Percentiles rank a stretch among this genome's conserved stretches.
phyloP scores from a whole-genome alignment of 2,329 filamentous ascomycete genomes.

The Diaporthe caulivora region DNA sequence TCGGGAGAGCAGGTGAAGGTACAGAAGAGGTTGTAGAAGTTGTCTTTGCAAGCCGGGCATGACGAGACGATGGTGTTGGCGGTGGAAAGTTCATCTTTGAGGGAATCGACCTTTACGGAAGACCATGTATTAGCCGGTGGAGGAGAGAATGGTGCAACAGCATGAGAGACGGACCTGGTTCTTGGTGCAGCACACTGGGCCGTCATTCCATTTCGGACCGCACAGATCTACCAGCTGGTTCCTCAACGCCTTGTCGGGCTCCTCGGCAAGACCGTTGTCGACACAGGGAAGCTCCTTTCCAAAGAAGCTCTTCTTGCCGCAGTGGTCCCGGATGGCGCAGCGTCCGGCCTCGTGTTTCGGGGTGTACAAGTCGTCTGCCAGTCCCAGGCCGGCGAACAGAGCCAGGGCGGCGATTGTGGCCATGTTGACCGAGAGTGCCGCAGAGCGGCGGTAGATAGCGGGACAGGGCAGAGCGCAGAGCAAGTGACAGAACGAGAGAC shows the following conservation, averaged over 20 bases:
- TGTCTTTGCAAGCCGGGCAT: conserved; percentile 96
- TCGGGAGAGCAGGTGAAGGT: conserved; percentile 98
- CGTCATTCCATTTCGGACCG: conserved; percentile 86
- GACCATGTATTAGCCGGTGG: not conserved
- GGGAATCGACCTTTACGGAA: conserved; percentile 73
- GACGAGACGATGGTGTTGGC: conserved; percentile 91
- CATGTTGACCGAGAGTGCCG: conserved; percentile 47
- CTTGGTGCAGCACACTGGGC: conserved; percentile 85
- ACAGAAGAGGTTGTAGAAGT: conserved; percentile 99
- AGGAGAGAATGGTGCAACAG: not conserved
- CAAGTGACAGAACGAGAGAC: not conserved
- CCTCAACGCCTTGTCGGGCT: conserved; percentile 78
- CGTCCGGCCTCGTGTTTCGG: conserved; percentile 86
- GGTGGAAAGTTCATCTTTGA: conserved; percentile 87
- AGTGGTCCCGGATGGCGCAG: conserved; percentile 91
- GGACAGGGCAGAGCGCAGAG: not conserved
- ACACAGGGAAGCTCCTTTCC: conserved; percentile 91
- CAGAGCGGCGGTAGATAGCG: conserved; percentile 34
- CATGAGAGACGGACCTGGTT: conserved; percentile 73
- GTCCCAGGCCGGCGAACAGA: conserved; percentile 49
- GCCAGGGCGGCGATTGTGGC: conserved; percentile 52
- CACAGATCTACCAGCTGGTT: conserved; percentile 87
- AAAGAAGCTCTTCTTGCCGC: conserved; percentile 91
- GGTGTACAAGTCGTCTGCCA: conserved; percentile 52
- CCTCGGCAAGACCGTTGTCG: conserved; percentile 85